Evolutionary conservation across 352 stramenopile species (phyloP).

Genomic region (Globisporangium rhizosaccharum): DNA sequence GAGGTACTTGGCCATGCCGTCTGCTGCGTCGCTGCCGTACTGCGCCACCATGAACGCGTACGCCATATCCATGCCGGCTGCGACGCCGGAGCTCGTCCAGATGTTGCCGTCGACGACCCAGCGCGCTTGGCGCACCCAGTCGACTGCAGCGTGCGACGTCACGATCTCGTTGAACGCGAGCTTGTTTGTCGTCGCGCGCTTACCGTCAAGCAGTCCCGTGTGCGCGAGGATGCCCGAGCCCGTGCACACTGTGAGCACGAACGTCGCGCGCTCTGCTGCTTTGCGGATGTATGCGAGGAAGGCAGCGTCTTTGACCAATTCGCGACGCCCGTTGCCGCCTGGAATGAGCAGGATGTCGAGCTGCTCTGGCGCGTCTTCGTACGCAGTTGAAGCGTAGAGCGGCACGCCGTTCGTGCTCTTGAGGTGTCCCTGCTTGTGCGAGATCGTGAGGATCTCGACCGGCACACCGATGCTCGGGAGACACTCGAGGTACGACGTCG

Average conservation of each 20-base stretch:
- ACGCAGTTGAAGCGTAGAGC: slow-evolving; percentile 20
- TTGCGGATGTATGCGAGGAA: slow-evolving; percentile 16
- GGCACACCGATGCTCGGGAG: slow-evolving; percentile 35
- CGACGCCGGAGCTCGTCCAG: slow-evolving; percentile 29
- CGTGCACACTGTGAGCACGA: slow-evolving; percentile 23
- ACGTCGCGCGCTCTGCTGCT: slow-evolving; percentile 7
- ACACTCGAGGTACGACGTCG: slow-evolving; percentile 51
- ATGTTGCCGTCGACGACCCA: slow-evolving; percentile 36
- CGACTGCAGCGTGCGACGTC: slow-evolving; percentile 8
- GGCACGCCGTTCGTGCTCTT: slow-evolving; percentile 26
- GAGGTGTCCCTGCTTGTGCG: slow-evolving; percentile 25
- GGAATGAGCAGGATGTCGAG: slow-evolving; percentile 21
- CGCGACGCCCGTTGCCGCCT: slow-evolving; percentile 6
- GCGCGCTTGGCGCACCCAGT: slow-evolving; percentile 23
- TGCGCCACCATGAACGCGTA: slow-evolving; percentile 16
- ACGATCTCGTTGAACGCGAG: slow-evolving; percentile 16
- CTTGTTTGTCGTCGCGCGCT: slow-evolving; percentile 28
- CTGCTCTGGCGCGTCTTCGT: slow-evolving; percentile 15
- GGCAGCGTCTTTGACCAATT: slow-evolving; percentile 13
- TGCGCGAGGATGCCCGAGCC: slow-evolving; percentile 20
- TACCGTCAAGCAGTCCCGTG: slow-evolving; percentile 22
- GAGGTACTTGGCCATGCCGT: slow-evolving; percentile 13
- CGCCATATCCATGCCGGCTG: slow-evolving; percentile 34
- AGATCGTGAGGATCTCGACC: slow-evolving; percentile 51
- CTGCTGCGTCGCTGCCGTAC: slow-evolving; percentile 12